Evolutionary conservation across 306 rosid genomes (phyloP).

Genomic region (Cicer chorassanicum): DNA sequence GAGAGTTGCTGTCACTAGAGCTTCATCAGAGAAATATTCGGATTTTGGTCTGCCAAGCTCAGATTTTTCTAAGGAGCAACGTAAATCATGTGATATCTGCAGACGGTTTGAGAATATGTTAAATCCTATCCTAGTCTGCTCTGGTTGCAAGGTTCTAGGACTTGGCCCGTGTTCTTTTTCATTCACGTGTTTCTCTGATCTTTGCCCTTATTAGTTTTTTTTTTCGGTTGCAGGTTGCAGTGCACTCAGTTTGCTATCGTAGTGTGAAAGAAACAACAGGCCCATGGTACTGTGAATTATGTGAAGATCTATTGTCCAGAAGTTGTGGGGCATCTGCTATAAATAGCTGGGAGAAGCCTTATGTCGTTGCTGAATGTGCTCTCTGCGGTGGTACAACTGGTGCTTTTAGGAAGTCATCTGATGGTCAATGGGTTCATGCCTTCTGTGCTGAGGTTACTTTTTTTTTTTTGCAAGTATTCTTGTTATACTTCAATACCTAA

Average conservation of each 20-base stretch:
- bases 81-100: conserved; percentile 88
- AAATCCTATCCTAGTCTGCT: conserved; percentile 84
- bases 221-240: conserved; percentile 71
- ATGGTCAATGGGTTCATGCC: conserved; percentile 98
- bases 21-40: conserved; percentile 70
- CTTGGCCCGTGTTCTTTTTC: conserved; percentile 11
- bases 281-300: conserved; percentile 96
- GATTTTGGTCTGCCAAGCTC: conserved; percentile 56
- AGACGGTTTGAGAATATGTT: conserved; percentile 78
- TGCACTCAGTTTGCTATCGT: conserved; percentile 93
- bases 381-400: conserved; percentile 90
- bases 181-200: conserved; percentile 21
- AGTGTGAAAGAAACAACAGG: conserved; percentile 78
- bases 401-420: conserved; percentile 89
- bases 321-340: conserved; percentile 59
- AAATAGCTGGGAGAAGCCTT: conserved; percentile 87
- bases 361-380: conserved; percentile 80
- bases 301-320: conserved; percentile 72
- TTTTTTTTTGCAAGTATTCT: conserved; percentile 12
- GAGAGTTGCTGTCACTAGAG: conserved; percentile 69
- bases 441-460: conserved; percentile 90
- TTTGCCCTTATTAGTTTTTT: conserved; percentile 27
- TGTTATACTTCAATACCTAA: conserved; percentile 5
- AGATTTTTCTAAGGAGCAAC: conserved; percentile 79
- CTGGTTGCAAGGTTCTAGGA: conserved; percentile 85